Percentiles rank a stretch among this genome's conserved stretches.
Evolutionary conservation across 2,329 filamentous ascomycete species (phyloP).

Genomic region (Dothideomycetes sp.): DNA sequence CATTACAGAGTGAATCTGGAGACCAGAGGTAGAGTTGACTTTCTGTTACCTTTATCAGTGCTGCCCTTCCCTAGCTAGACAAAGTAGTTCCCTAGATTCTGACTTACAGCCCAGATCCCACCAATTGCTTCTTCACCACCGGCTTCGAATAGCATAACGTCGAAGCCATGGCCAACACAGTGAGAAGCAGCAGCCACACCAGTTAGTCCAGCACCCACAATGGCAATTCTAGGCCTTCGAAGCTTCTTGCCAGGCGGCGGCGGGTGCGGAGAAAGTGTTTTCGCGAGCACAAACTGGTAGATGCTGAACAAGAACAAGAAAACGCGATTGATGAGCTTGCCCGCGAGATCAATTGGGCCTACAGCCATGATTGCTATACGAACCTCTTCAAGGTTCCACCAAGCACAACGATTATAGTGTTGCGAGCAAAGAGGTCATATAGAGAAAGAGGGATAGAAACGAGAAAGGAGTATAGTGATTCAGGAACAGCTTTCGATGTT

Average conservation of each 20-base stretch:
- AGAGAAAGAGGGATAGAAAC: too few species aligned
- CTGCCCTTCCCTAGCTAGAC: too few species aligned
- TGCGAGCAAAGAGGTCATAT: too few species aligned
- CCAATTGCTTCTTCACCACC: constrained; percentile 56
- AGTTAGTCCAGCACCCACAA: constrained; percentile 36
- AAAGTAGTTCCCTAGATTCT: constrained; percentile 26
- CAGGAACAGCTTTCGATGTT: too few species aligned
- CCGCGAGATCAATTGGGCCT: constrained; percentile 2
- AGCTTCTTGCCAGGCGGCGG: constrained; percentile 48
- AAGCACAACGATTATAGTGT: too few species aligned
- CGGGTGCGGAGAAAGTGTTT: constrained; percentile 58
- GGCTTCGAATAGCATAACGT: constrained; percentile 68
- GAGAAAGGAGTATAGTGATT: too few species aligned
- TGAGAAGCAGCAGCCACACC: constrained; percentile 53
- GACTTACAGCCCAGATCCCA: constrained; percentile 76
- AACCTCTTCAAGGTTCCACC: too few species aligned
- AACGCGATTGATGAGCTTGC: constrained; percentile 23
- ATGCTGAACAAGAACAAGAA: constrained; percentile 54
- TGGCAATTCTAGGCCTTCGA: constrained; percentile 45
- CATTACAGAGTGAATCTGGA: constrained; percentile 80
- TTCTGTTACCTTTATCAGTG: too few species aligned
- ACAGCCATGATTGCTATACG: too few species aligned
- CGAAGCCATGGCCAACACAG: constrained; percentile 76
- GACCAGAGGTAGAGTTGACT: constrained; percentile 70
- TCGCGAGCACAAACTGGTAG: constrained; percentile 52